These are phyloP conservation scores for Penicillium pancosmium DNA, from an alignment of 495 filamentous ascomycete species.

Conservation along the genomic window DNA sequence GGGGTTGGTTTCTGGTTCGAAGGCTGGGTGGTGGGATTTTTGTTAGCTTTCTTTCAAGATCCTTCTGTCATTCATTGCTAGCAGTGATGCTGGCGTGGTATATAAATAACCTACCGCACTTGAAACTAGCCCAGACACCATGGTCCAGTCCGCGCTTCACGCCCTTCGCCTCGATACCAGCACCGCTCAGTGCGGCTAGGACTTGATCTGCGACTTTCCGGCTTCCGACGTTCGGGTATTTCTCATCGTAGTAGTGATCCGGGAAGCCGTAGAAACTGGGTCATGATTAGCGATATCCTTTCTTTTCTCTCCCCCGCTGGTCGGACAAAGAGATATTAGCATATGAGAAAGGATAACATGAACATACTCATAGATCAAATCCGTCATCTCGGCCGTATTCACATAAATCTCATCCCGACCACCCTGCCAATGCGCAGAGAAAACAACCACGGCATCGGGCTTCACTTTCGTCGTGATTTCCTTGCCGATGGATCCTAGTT, in stretches of 20 bases:
- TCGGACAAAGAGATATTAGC: neutral
- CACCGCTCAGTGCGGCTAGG: constrained; percentile 56
- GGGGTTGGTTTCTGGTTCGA: constrained; percentile 72
- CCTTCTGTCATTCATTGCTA: neutral
- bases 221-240: constrained; percentile 71
- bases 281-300: no score
- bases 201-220: constrained; percentile 67
- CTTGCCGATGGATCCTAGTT: constrained; percentile 67
- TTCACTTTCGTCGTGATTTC: constrained; percentile 83
- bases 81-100: neutral
- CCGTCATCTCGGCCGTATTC: constrained; percentile 68
- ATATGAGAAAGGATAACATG: neutral
- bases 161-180: constrained; percentile 65
- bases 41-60: neutral
- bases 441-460: constrained; percentile 80
- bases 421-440: constrained; percentile 86
- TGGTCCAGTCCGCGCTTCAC: constrained; percentile 77
- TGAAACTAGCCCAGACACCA: constrained; percentile 77
- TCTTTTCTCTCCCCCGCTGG: no score
- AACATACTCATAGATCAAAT: constrained; percentile 80
- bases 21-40: constrained; percentile 44
- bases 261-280: constrained; percentile 79
- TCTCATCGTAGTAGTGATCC: constrained; percentile 57
- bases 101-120: constrained; percentile 50
- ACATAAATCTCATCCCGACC: constrained; percentile 62